Evolutionary conservation across 75 land plant species (phyloP).

Genomic region (Isoetes taiwanensis): DNA sequence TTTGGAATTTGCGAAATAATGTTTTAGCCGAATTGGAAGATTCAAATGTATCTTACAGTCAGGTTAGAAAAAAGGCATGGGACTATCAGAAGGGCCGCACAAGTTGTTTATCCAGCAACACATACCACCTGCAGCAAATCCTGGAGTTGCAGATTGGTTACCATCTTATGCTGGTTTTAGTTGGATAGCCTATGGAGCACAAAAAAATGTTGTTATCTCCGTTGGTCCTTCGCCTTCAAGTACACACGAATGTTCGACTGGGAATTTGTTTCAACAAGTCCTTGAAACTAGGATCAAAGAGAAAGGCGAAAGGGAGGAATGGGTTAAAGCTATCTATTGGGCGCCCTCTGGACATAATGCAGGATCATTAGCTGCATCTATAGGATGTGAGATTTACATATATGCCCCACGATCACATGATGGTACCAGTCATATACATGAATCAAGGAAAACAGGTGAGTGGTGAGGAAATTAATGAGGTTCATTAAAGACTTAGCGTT

Average conservation of each 20-base stretch:
- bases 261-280: slow-evolving; percentile 63
- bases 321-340: slow-evolving; percentile 11
- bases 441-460: too few relatives aligned
- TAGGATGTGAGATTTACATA: slow-evolving; percentile 2
- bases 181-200: slow-evolving; percentile 90
- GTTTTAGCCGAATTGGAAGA: too few relatives aligned
- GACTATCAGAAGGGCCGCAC: slow-evolving; percentile 32
- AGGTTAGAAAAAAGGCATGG: too few relatives aligned
- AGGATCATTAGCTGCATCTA: slow-evolving; percentile 16
- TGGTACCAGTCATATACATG: too few relatives aligned
- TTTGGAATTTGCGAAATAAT: too few relatives aligned
- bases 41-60: too few relatives aligned
- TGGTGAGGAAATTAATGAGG: too few relatives aligned
- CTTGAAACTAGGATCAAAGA: slow-evolving; percentile 9
- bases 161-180: slow-evolving; percentile 59
- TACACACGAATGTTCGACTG: slow-evolving; percentile 22
- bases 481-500: too few relatives aligned
- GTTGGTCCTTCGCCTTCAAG: slow-evolving; percentile 48
- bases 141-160: slow-evolving; percentile 51
- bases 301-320: background rate
- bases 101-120: slow-evolving; percentile 34
- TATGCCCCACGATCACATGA: too few relatives aligned
- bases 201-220: slow-evolving; percentile 54
- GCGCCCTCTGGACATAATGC: slow-evolving; percentile 11
- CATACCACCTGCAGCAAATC: slow-evolving; percentile 38